Evolutionary conservation across 495 filamentous ascomycete genomes (phyloP), one percentile per base, ranked within the genome.

Genomic region (Penicillium cinerascens): DNA sequence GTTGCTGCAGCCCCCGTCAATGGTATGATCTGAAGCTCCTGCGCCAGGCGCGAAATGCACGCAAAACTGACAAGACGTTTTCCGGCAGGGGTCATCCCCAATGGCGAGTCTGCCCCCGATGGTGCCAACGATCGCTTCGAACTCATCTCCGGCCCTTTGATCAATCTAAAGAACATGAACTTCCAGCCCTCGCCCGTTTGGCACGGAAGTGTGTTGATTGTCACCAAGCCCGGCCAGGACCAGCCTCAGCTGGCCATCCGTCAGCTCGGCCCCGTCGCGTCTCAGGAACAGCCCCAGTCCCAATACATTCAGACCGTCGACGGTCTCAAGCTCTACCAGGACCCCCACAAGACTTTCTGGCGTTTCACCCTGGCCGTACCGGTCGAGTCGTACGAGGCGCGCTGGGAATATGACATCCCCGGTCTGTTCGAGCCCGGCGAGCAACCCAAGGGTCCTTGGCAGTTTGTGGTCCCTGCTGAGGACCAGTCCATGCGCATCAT

Each of bases 401-500:
- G 69, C 39, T 81, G 78, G 77, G 63, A 72, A 49, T 81, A 81
- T 42, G 62, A 66, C 8, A 73, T 79, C 45, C 67, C 73, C 3
- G 73, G 71, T 11, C 55, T 78, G 8, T 64, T 50, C 42, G 66
- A 71, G 36, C 69, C 62, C 1, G 71, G 63, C 26, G 73, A 65
- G 17, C 60, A 70, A 44, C 72, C 68, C 33, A 67, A 73, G 29
- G 55, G 68, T 5, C 63, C 70, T 17, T 75, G 72, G 70, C 60
- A 66, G 51, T 95, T 96, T 68, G 86, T 79, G 44, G 80, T 95
- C 15, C 92, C 92, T 2, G 87, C 89, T 3, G 72, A 75, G 43
- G 72, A 82, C 23, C 85, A 96, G 68, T 92, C 87, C 20, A 96
- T 97, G 91, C 83, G 91, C 55, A 87, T 96, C 52, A 89, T 96